Evolutionary conservation across 306 rosid species (phyloP), one percentile per base, ranked within the genome.

Genomic region (Glycine latifolia): DNA sequence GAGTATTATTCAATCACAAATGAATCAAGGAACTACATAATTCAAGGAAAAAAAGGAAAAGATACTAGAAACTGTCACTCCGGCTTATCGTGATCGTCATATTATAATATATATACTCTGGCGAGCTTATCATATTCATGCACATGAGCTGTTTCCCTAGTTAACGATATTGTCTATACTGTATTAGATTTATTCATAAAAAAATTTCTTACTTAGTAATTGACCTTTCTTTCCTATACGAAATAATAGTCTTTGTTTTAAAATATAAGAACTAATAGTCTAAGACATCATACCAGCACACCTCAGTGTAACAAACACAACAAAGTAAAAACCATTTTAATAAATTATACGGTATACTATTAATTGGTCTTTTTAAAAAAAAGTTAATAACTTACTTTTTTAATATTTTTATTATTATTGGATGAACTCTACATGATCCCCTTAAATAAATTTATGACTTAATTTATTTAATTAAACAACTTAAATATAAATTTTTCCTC

Each of bases 141-240:
- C 87, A 85, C 85, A 80, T 85, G 87, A 69, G 73, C 44, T 77
- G 82, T 75, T 80, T 62, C 75, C 59, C 20, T 17, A 4, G 87
- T 83, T 83, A 78, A 46, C 79, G n/a, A n/a, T 20, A 37, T 37
- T 35, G 50, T 67, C 81, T 44, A 67, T 53, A 56, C 53, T 17
- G 62, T 66, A 54, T 73, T 44, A 55, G 47, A 65, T 16, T 13
- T 52, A 72, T 37, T 10, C 54, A 26, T 26, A 26, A 16, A 43
- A 60, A 59, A 3, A 71, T 71, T 33, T 58, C 1, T 48, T 48
- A 59, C 8, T 76, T 61, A 15, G 58, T n/a, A 52, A 37, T 52
- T 16, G 31, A 79, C 59, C 54, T 55, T 15, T 44, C 12, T 75
- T 59, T 75, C 31, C 14, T 44, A 10, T 50, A 50, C 14, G 10